These are phyloP conservation scores for Wickerhamomyces sp. DNA, from an alignment of 1,139 yeast species.

Conservation along the genomic window DNA sequence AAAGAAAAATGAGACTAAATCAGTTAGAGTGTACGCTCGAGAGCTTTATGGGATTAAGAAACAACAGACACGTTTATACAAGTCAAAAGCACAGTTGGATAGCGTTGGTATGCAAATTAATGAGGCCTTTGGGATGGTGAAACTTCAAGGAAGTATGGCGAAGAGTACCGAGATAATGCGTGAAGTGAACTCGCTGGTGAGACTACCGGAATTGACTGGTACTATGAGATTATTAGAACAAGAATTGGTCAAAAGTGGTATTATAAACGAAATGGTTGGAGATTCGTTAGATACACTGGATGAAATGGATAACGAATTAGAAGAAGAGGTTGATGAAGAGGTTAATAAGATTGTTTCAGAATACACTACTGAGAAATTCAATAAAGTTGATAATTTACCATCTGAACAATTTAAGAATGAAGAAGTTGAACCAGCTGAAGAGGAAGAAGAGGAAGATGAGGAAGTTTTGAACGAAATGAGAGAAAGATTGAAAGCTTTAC, in stretches of 20 bases:
- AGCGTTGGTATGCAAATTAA: slow-evolving; percentile 85
- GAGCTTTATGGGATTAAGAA: slow-evolving; percentile 74
- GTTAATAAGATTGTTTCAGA: slow-evolving; percentile 52
- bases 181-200: slow-evolving; percentile 78
- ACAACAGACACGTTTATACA: slow-evolving; percentile 70
- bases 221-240: slow-evolving; percentile 85
- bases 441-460: slow-evolving; percentile 57
- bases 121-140: slow-evolving; percentile 86
- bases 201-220: slow-evolving; percentile 73
- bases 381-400: slow-evolving; percentile 45
- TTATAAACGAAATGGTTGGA: slow-evolving; percentile 93
- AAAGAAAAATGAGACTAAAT: slow-evolving; percentile 70
- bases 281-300: slow-evolving; percentile 75
- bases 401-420: slow-evolving; percentile 18
- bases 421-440: slow-evolving; percentile 42
- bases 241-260: slow-evolving; percentile 87
- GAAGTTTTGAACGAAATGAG: slow-evolving; percentile 86
- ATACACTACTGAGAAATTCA: slow-evolving; percentile 42
- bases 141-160: slow-evolving; percentile 78
- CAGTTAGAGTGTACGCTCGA: slow-evolving; percentile 75
- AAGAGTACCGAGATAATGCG: slow-evolving; percentile 79
- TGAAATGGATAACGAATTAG: slow-evolving; percentile 63
- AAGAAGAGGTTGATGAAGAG: slow-evolving; percentile 68
- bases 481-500: slow-evolving; percentile 81
- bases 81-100: slow-evolving; percentile 81